These are phyloP conservation scores for Cercospora sesami DNA, from an alignment of 2,329 filamentous ascomycete genomes.

Conservation along the genomic window DNA sequence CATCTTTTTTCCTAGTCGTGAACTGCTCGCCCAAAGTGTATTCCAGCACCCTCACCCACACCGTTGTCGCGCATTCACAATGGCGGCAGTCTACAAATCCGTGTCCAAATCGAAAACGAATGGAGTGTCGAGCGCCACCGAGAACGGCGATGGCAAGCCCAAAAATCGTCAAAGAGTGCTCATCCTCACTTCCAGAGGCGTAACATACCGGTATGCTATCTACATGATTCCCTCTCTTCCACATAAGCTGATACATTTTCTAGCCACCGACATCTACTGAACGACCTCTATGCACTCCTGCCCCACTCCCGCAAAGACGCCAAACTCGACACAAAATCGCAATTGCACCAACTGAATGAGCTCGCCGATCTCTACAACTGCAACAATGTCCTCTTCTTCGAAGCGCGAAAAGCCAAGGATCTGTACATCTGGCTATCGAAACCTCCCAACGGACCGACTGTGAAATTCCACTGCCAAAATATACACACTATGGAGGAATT, in stretches of 20 bases:
- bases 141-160: slow-evolving; percentile 32
- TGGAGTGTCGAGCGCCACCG: slow-evolving; percentile 34
- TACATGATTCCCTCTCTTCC: not conserved
- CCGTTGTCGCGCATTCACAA: slow-evolving; percentile 33
- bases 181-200: slow-evolving; percentile 87
- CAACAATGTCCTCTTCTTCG: slow-evolving; percentile 93
- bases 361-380: slow-evolving; percentile 79
- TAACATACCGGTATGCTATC: slow-evolving; percentile 70
- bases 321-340: slow-evolving; percentile 94
- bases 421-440: slow-evolving; percentile 93
- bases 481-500: slow-evolving; percentile 95
- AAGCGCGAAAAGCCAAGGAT: slow-evolving; percentile 91
- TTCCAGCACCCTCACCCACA: not conserved
- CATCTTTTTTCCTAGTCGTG: not conserved
- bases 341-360: slow-evolving; percentile 78
- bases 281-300: slow-evolving; percentile 83
- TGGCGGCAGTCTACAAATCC: slow-evolving; percentile 60
- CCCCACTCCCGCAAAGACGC: slow-evolving; percentile 92
- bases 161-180: slow-evolving; percentile 66
- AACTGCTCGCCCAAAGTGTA: not conserved
- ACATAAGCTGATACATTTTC: not conserved
- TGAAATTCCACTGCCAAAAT: slow-evolving; percentile 72
- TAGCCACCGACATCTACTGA: slow-evolving; percentile 89
- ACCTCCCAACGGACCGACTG: slow-evolving; percentile 76
- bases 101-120: slow-evolving; percentile 48